A percentile compares a stretch with the other conserved stretches of the same genome.
These are phyloP conservation scores for Blastobotrys arbuscula DNA, from an alignment of 1,139 yeast species.

Conservation along the genomic window DNA sequence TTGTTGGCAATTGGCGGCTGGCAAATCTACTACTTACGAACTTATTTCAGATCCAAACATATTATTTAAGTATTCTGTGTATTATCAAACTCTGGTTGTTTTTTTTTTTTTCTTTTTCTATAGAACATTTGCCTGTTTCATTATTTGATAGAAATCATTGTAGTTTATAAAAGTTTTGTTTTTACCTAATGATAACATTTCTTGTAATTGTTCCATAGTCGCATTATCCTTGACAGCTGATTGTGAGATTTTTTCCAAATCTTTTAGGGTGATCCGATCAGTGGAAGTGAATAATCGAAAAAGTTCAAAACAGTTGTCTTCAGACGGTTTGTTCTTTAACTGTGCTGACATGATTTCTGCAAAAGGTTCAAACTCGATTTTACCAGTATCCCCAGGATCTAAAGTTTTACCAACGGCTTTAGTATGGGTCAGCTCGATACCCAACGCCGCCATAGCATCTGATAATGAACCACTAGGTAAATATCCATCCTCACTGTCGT, in stretches of 20 bases:
- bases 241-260: slow-evolving; percentile 25
- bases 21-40: slow-evolving; percentile 88
- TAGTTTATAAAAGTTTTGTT: slow-evolving; percentile 19
- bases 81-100: background rate
- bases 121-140: slow-evolving; percentile 20
- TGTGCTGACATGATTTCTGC: slow-evolving; percentile 18
- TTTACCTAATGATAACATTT: slow-evolving; percentile 30
- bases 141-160: slow-evolving; percentile 21
- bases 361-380: slow-evolving; percentile 29
- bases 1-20: slow-evolving; percentile 78
- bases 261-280: slow-evolving; percentile 23
- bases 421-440: slow-evolving; percentile 16
- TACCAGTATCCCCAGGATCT: slow-evolving; percentile 26
- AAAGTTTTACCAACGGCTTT: slow-evolving; percentile 16
- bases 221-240: slow-evolving; percentile 29
- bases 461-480: slow-evolving; percentile 20
- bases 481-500: slow-evolving; percentile 22
- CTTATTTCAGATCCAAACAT: slow-evolving; percentile 90
- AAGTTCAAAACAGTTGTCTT: slow-evolving; percentile 20
- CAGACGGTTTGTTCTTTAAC: slow-evolving; percentile 9
- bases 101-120: too few species aligned
- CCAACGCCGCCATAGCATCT: slow-evolving; percentile 25
- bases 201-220: slow-evolving; percentile 28
- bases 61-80: slow-evolving; percentile 51
- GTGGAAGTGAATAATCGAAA: slow-evolving; percentile 25